phyloP scores from a whole-genome alignment of 345 rosid species.

The Barbarea vulgaris region DNA sequence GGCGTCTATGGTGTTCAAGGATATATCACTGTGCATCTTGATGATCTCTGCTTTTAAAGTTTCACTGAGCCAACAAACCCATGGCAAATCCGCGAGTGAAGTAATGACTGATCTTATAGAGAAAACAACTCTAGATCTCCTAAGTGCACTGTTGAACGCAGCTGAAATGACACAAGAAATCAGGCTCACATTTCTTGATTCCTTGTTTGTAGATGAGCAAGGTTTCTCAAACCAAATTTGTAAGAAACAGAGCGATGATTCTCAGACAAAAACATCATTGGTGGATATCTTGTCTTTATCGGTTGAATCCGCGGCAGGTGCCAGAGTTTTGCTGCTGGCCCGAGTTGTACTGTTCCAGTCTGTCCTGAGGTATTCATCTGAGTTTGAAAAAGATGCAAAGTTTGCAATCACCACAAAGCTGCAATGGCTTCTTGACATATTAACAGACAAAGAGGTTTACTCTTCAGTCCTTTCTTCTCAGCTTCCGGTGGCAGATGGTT shows the following conservation, averaged over 20 bases:
- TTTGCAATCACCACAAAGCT: slow-evolving; percentile 31
- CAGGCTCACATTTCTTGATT: slow-evolving; percentile 64
- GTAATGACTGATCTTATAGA: slow-evolving; percentile 78
- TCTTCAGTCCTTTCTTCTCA: too few species aligned
- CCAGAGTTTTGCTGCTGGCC: slow-evolving; percentile 50
- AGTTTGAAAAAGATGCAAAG: slow-evolving; percentile 55
- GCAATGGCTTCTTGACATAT: too few species aligned
- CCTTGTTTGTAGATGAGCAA: slow-evolving; percentile 51
- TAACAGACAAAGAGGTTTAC: too few species aligned
- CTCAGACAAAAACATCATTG: slow-evolving; percentile 38
- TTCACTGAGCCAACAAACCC: slow-evolving; percentile 53
- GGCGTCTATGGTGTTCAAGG: slow-evolving; percentile 60
- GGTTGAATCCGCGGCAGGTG: slow-evolving; percentile 44
- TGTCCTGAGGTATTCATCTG: slow-evolving; percentile 59
- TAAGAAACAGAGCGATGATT: slow-evolving; percentile 36
- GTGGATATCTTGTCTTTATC: slow-evolving; percentile 54
- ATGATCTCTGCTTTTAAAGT: slow-evolving; percentile 63
- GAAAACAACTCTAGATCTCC: slow-evolving; percentile 63
- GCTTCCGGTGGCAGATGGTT: slow-evolving; percentile 37
- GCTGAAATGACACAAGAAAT: slow-evolving; percentile 52
- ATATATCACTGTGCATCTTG: slow-evolving; percentile 56
- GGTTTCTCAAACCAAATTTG: slow-evolving; percentile 33
- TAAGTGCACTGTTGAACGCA: slow-evolving; percentile 63
- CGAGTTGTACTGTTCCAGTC: slow-evolving; percentile 57
- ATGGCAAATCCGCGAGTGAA: slow-evolving; percentile 60